Conservation (phyloP, 306 rosid species). For the Lotus japonicus region DNA sequence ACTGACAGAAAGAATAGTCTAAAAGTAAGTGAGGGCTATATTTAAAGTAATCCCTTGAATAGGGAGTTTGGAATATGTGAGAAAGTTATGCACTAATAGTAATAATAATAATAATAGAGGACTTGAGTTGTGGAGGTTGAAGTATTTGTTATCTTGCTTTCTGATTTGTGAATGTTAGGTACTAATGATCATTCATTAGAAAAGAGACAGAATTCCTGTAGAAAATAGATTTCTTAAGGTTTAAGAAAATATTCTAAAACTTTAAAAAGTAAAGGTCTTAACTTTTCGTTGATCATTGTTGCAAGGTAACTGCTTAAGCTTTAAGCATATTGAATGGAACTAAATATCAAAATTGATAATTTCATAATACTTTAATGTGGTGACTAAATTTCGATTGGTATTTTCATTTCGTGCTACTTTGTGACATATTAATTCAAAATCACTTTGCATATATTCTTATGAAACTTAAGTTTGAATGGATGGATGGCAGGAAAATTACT, state of each 20-base stretch:
- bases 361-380: no score
- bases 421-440: background rate
- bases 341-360: no score
- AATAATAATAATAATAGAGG: background rate
- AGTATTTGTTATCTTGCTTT: background rate
- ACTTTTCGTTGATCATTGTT: no score
- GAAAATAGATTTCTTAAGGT: conserved; percentile 15
- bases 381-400: no score
- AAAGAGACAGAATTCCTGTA: background rate
- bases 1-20: background rate
- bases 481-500: conserved; percentile 72
- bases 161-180: conserved; percentile 16
- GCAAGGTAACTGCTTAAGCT: no score
- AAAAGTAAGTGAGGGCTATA: background rate
- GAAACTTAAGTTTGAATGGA: background rate
- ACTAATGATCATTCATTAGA: background rate
- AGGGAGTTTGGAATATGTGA: background rate
- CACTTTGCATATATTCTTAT: background rate
- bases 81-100: background rate
- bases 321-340: no score
- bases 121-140: conserved; percentile 1
- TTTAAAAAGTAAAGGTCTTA: background rate
- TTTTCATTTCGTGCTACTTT: background rate
- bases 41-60: background rate
- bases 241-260: conserved; percentile 13